These are phyloP conservation scores for Claviceps maximensis DNA, from an alignment of 2,329 filamentous ascomycete species.

Conservation along the genomic window DNA sequence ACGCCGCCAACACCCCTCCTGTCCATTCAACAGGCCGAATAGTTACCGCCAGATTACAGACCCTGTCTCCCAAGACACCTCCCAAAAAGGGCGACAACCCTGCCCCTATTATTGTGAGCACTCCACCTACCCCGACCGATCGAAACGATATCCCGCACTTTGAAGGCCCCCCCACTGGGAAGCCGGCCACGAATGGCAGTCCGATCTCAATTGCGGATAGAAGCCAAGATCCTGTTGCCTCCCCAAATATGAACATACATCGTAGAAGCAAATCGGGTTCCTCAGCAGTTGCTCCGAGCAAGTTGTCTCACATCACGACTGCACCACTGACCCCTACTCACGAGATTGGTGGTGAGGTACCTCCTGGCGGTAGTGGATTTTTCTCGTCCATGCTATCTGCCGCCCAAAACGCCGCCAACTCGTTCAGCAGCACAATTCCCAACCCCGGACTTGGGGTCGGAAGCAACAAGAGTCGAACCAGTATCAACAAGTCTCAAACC, in stretches of 20 bases:
- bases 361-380: conserved; percentile 55
- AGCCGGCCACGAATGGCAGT: conserved; percentile 15
- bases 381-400: conserved; percentile 89
- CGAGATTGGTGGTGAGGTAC: conserved; percentile 49
- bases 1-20: conserved; percentile 17
- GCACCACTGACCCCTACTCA: conserved; percentile 63
- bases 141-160: conserved; percentile 10
- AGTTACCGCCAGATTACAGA: conserved; percentile 17
- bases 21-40: conserved; percentile 16
- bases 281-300: conserved; percentile 57
- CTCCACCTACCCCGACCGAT: conserved; percentile 51
- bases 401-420: conserved; percentile 80
- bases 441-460: conserved; percentile 47
- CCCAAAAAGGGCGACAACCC: conserved; percentile 25
- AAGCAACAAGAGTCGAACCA: conserved; percentile 22
- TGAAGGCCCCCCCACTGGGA: conserved; percentile 16
- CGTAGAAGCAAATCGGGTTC: conserved; percentile 40
- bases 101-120: conserved; percentile 48
- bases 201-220: conserved; percentile 31
- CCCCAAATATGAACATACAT: conserved; percentile 62
- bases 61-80: conserved; percentile 32
- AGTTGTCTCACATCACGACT: conserved; percentile 64
- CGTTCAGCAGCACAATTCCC: conserved; percentile 59
- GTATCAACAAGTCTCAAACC: conserved; percentile 13
- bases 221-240: conserved; percentile 29